Base-by-base conservation (phyloP, 805 yeast genomes). In the Barnettozyma wickerhamii region DNA sequence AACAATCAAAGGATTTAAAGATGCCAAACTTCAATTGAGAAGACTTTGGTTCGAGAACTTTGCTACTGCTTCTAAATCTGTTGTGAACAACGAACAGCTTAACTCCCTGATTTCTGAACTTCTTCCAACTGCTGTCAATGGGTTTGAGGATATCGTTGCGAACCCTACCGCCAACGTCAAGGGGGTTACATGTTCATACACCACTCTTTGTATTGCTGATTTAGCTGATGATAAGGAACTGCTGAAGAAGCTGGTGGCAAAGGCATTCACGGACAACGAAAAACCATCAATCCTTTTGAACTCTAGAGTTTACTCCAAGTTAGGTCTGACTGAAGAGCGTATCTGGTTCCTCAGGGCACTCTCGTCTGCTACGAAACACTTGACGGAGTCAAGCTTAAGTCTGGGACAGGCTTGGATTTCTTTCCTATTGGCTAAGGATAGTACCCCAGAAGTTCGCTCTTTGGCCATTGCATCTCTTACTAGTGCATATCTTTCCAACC, bases 31-130 rank as follows among this genome's bases (percentile, higher is more conserved):
- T 10, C 74, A 74, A 24, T 60, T 85, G 19, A 74, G 83, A 49
- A 77, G 76, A 53, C 63, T 77, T 17, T 91, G 97, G 97, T 71
- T 73, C 41, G 54, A 69, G 28, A 60, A 75, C 27, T 53, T 83
- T 13, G 81, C 77, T 5, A 49, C 56, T 1, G 49, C 56, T 6
- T 37, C 71, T 3, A 38, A 53, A 4, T 28, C 39, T 2, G 18
- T 43, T 7, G 38, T 43, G 21, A 10, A 35, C 5, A 47, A 41
- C 27, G 49, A 40, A 5, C 13, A 19, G 5, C 18, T 52, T 17
- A 33, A 13, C 5, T 13, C 31, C 6, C 56, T 63, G 29, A 30
- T 53, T 10, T 30, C 41, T 4, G 53, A 46, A 1, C 12, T 60
- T 3, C 37, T 55, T 6, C 61, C 69, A 14, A 43, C 54, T 1